phyloP scores from a whole-genome alignment of 805 yeast species.

The Diddensiella santjacobensis region DNA sequence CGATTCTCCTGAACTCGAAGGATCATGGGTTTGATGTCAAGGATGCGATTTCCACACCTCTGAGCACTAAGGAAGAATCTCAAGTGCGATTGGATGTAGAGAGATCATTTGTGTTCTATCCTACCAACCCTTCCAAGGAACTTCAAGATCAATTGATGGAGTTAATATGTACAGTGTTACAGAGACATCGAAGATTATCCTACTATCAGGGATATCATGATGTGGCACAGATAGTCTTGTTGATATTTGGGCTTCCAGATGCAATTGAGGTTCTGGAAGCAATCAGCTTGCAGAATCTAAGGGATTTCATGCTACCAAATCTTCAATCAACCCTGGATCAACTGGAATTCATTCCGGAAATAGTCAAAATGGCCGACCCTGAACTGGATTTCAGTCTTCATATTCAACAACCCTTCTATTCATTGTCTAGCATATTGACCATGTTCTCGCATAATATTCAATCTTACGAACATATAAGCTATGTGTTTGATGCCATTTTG shows the following conservation, averaged over 20 bases:
- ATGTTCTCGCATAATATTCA: conserved; percentile 68
- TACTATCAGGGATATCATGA: conserved; percentile 97
- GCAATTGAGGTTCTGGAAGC: conserved; percentile 44
- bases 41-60: conserved; percentile 17
- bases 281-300: conserved; percentile 56
- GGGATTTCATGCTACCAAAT: conserved; percentile 82
- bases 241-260: conserved; percentile 43
- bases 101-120: conserved; percentile 56
- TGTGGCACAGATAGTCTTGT: conserved; percentile 61
- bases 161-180: conserved; percentile 51
- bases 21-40: background rate
- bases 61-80: conserved; percentile 50
- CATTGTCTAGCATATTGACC: conserved; percentile 74
- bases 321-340: conserved; percentile 65
- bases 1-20: conserved; percentile 40
- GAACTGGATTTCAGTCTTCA: conserved; percentile 36
- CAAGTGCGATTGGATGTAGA: conserved; percentile 78
- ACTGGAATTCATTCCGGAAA: conserved; percentile 58
- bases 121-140: conserved; percentile 24
- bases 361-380: conserved; percentile 50
- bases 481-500: conserved; percentile 67
- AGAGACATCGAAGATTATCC: conserved; percentile 56
- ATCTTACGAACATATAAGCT: conserved; percentile 46
- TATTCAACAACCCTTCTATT: conserved; percentile 57
- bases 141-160: conserved; percentile 42